Evolutionary conservation across 2,329 filamentous ascomycete species (phyloP).

Genomic region (Aspergillus pseudotamarii): DNA sequence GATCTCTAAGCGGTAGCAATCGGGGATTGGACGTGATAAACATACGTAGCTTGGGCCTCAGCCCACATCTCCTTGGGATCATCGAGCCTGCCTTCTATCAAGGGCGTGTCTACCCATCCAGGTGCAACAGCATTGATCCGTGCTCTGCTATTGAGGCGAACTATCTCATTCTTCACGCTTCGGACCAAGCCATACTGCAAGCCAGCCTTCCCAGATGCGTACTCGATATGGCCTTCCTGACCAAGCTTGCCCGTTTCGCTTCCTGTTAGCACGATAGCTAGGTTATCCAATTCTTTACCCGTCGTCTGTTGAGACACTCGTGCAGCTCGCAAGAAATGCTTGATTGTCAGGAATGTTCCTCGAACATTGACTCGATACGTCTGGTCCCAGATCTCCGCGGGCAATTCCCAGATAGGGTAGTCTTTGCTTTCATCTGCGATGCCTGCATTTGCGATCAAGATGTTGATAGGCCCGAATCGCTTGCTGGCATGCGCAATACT

Average conservation of each 20-base stretch:
- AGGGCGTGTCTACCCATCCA: conserved; percentile 51
- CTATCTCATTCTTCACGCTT: conserved; percentile 59
- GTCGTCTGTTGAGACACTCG: conserved; percentile 42
- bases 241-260: conserved; percentile 57
- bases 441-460: conserved; percentile 57
- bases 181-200: conserved; percentile 57
- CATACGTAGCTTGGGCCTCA: conserved; percentile 52
- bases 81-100: conserved; percentile 54
- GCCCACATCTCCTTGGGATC: conserved; percentile 54
- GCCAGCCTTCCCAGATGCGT: conserved; percentile 55
- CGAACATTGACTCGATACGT: conserved; percentile 54
- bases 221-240: conserved; percentile 54
- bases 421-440: conserved; percentile 54
- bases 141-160: conserved; percentile 53
- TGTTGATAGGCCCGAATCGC: conserved; percentile 55
- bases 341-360: conserved; percentile 59
- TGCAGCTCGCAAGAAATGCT: conserved; percentile 55
- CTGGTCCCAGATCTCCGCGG: conserved; percentile 55
- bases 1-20: neutral
- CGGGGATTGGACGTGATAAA: neutral
- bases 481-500: conserved; percentile 44
- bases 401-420: conserved; percentile 57
- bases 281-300: conserved; percentile 49
- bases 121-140: conserved; percentile 57
- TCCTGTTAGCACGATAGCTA: conserved; percentile 57